Conservation (phyloP, 306 rosid genomes). For the Lagenaria siceraria region DNA sequence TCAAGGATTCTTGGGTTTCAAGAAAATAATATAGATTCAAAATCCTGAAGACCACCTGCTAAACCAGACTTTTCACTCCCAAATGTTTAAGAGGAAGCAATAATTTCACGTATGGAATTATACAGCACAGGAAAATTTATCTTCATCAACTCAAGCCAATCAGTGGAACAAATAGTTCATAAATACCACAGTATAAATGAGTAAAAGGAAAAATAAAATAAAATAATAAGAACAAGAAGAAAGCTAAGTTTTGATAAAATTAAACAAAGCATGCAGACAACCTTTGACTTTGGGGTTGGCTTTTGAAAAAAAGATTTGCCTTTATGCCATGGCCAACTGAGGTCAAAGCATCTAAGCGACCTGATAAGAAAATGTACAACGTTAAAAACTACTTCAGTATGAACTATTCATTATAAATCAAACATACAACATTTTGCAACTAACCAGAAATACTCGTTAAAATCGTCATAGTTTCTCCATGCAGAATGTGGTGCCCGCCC, state of each 20-base stretch:
- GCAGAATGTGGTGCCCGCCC: conserved; percentile 92
- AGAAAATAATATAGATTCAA: background rate
- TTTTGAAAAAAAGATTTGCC: conserved; percentile 51
- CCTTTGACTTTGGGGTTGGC: conserved; percentile 66
- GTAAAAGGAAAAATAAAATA: background rate
- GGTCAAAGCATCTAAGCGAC: conserved; percentile 82
- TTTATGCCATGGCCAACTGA: conserved; percentile 87
- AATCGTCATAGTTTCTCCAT: conserved; percentile 97
- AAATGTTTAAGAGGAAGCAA: background rate
- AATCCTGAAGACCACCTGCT: background rate
- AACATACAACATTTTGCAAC: background rate
- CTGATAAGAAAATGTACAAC: conserved; percentile 23
- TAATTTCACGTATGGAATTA: background rate
- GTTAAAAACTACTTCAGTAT: background rate
- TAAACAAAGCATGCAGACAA: conserved; percentile 15
- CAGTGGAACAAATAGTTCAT: background rate
- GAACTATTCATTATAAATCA: background rate
- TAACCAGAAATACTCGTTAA: conserved; percentile 91
- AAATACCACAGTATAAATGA: background rate
- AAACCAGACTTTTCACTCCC: background rate
- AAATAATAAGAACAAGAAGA: too few relatives aligned
- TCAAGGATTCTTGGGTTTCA: background rate
- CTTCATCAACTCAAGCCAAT: background rate
- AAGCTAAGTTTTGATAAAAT: background rate
- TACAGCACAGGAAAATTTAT: background rate